A percentile compares a stretch with the other conserved stretches of the same genome.
Conservation (phyloP, 2,329 filamentous ascomycete species). For the Epichloe glyceriae region DNA sequence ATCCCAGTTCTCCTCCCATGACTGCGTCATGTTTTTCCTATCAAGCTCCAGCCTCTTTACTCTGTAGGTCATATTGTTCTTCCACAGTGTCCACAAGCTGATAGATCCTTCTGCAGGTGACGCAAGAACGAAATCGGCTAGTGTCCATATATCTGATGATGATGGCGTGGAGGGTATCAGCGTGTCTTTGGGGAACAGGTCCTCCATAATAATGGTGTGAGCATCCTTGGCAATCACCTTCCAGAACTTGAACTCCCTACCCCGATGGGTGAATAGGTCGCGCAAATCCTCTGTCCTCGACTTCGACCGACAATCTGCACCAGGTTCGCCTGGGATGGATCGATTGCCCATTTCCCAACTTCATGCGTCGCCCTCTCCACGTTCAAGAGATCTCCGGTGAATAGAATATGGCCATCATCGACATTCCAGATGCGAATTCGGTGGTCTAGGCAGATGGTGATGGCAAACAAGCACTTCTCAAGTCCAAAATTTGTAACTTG, state of each 20-base stretch:
- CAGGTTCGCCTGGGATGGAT: slow-evolving; percentile 64
- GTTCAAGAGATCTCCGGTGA: slow-evolving; percentile 66
- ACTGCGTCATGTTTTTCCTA: slow-evolving; percentile 45
- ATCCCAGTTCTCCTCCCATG: slow-evolving; percentile 59
- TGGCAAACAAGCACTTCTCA: slow-evolving; percentile 40
- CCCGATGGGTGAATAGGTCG: slow-evolving; percentile 80
- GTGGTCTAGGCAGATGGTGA: slow-evolving; percentile 83
- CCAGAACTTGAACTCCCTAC: slow-evolving; percentile 92
- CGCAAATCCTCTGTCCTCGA: slow-evolving; percentile 44
- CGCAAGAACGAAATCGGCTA: slow-evolving; percentile 61
- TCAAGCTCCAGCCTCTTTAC: slow-evolving; percentile 63
- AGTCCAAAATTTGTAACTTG: slow-evolving; percentile 39
- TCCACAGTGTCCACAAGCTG: slow-evolving; percentile 68
- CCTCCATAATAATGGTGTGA: slow-evolving; percentile 51
- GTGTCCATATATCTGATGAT: slow-evolving; percentile 64
- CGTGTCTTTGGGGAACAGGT: slow-evolving; percentile 48
- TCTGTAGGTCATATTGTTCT: slow-evolving; percentile 68
- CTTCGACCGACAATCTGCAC: slow-evolving; percentile 55
- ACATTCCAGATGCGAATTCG: slow-evolving; percentile 83
- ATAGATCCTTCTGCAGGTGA: slow-evolving; percentile 39
- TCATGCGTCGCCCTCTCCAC: slow-evolving; percentile 54
- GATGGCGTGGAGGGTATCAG: slow-evolving; percentile 58
- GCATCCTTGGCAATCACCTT: slow-evolving; percentile 51
- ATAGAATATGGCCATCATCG: slow-evolving; percentile 62
- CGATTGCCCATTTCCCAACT: slow-evolving; percentile 59